A percentile compares a stretch with the other conserved stretches of the same genome.
Conservation (phyloP, 148 eudicot species). For the Vaccinium myrtillus region DNA sequence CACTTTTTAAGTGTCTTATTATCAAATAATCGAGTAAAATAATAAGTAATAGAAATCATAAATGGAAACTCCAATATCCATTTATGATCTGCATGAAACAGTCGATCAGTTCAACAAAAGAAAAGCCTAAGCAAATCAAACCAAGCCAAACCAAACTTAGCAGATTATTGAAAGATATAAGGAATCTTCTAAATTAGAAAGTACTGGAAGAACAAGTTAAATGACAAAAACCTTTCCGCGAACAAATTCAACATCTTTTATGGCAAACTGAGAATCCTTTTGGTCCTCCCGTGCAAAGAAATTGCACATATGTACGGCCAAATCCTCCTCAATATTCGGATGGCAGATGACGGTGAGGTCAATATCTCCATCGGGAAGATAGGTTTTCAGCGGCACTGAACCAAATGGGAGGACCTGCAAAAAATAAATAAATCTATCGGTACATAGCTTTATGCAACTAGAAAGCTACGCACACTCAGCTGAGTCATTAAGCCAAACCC, state of each 20-base stretch:
- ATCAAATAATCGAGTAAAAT: too few species aligned
- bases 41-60: too few species aligned
- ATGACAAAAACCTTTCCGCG: slow-evolving; percentile 49
- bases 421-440: neutral
- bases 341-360: slow-evolving; percentile 42
- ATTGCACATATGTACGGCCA: slow-evolving; percentile 28
- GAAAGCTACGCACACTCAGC: slow-evolving; percentile 7
- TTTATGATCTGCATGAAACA: too few species aligned
- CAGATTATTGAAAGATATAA: neutral
- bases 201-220: slow-evolving; percentile 12
- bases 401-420: slow-evolving; percentile 49
- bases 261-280: slow-evolving; percentile 26
- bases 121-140: neutral
- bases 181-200: neutral
- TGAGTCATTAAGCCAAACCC: neutral
- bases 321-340: slow-evolving; percentile 23
- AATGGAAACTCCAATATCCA: too few species aligned
- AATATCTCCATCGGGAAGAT: slow-evolving; percentile 55
- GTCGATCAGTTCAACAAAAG: neutral
- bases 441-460: slow-evolving; percentile 12
- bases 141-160: neutral
- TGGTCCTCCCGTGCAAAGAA: slow-evolving; percentile 32
- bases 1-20: too few species aligned
- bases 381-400: slow-evolving; percentile 57
- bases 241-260: slow-evolving; percentile 39